These are phyloP conservation scores for Mucor racemosus DNA, from an alignment of 371 early-diverging fungal species.

Conservation along the genomic window DNA sequence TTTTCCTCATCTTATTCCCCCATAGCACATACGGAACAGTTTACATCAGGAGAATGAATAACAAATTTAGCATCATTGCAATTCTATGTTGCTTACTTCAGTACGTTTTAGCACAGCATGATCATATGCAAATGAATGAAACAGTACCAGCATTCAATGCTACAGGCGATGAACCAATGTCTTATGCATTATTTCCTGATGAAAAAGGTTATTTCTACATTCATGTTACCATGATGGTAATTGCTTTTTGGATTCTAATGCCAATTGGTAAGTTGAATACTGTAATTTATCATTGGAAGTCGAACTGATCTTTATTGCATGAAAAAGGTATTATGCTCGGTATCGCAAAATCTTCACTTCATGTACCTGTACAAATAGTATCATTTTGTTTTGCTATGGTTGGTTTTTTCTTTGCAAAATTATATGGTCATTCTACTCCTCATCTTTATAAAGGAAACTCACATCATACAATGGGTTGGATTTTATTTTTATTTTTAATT, in stretches of 20 bases:
- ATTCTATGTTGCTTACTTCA: background rate
- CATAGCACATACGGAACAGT: no score
- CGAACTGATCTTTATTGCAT: background rate
- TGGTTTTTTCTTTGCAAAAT: slow-evolving; percentile 52
- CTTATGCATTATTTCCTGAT: slow-evolving; percentile 50
- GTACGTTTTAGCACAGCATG: slow-evolving; percentile 36
- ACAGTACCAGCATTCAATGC: slow-evolving; percentile 46
- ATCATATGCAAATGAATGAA: slow-evolving; percentile 38
- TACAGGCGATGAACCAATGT: slow-evolving; percentile 56
- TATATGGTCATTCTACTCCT: slow-evolving; percentile 53
- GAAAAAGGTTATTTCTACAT: slow-evolving; percentile 46
- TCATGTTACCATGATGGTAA: slow-evolving; percentile 50
- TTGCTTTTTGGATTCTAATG: slow-evolving; percentile 55
- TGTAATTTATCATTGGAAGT: background rate
- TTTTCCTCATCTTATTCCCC: background rate
- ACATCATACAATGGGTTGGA: slow-evolving; percentile 55
- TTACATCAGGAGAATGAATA: no score
- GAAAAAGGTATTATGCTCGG: slow-evolving; percentile 52
- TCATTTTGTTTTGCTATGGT: slow-evolving; percentile 40
- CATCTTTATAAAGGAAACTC: slow-evolving; percentile 51
- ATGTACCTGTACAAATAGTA: slow-evolving; percentile 47
- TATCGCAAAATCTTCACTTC: slow-evolving; percentile 54
- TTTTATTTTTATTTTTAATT: slow-evolving; percentile 41
- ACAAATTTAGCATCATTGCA: background rate
- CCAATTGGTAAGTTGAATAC: slow-evolving; percentile 46